Percentiles rank a stretch among this genome's conserved stretches.
Conservation (phyloP, 75 land plant species). For the Picea glauca region DNA sequence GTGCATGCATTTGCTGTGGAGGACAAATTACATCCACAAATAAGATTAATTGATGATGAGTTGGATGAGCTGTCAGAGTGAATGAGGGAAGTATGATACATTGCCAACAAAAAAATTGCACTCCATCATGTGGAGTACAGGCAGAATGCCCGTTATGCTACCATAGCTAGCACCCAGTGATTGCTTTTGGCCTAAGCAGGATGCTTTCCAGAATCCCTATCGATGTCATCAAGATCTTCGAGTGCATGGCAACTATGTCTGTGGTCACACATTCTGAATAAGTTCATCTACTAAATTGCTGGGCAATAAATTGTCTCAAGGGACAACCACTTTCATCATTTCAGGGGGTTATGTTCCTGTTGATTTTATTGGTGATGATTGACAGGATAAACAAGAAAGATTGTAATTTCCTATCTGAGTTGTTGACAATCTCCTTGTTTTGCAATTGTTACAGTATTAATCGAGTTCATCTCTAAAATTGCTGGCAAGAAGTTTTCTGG, state of each 20-base stretch:
- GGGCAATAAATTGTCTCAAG: background rate
- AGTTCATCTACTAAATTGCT: background rate
- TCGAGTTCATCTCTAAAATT: no score
- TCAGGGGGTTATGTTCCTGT: background rate
- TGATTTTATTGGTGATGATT: background rate
- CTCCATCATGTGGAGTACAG: background rate
- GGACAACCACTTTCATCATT: background rate
- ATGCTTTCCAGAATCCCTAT: background rate
- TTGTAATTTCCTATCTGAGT: background rate
- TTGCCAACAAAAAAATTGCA: background rate
- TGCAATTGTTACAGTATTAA: no score
- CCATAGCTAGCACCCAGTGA: background rate
- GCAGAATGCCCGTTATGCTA: background rate
- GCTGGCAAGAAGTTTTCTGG: no score
- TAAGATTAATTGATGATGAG: background rate
- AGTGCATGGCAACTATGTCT: background rate
- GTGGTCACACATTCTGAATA: background rate
- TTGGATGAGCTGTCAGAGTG: background rate
- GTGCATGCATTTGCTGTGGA: slow-evolving; percentile 12
- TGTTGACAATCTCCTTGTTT: background rate
- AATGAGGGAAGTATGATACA: background rate
- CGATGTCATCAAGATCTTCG: background rate
- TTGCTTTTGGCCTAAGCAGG: background rate
- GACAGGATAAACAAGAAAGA: background rate
- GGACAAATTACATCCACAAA: slow-evolving; percentile 7